Evolutionary conservation across 805 yeast species (phyloP).

Genomic region (Lachancea waltii): DNA sequence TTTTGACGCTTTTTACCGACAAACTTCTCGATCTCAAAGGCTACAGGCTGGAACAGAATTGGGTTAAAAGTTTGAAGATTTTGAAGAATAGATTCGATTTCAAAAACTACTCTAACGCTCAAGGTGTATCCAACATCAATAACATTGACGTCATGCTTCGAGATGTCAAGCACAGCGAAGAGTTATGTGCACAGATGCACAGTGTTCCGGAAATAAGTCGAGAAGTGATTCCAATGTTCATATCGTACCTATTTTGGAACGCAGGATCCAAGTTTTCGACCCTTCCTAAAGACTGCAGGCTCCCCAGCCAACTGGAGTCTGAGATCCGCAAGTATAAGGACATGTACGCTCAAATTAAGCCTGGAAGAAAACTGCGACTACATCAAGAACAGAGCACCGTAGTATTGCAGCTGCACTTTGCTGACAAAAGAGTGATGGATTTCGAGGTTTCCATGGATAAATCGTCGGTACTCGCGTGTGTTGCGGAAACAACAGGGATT

Average conservation of each 20-base stretch:
- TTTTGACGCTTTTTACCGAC: constrained; percentile 19
- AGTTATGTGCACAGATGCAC: constrained; percentile 38
- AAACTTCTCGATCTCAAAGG: constrained; percentile 19
- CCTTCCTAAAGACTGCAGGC: constrained; percentile 29
- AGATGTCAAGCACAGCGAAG: constrained; percentile 56
- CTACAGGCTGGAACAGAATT: constrained; percentile 22
- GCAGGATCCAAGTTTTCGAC: constrained; percentile 15
- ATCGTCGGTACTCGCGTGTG: constrained; percentile 55
- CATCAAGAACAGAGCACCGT: constrained; percentile 58
- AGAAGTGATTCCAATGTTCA: constrained; percentile 48
- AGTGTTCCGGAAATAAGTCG: constrained; percentile 16
- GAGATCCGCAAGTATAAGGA: constrained; percentile 40
- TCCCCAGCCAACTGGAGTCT: constrained; percentile 43
- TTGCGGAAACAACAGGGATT: constrained; percentile 32
- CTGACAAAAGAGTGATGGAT: constrained; percentile 33
- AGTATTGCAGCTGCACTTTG: constrained; percentile 50
- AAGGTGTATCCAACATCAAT: constrained; percentile 34
- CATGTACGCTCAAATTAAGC: constrained; percentile 40
- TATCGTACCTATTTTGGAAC: constrained; percentile 85
- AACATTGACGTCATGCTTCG: constrained; percentile 78
- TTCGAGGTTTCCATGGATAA: constrained; percentile 60
- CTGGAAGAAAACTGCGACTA: constrained; percentile 53
- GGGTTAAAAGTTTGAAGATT: constrained; percentile 21
- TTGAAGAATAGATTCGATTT: constrained; percentile 16
- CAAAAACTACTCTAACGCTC: constrained; percentile 4